Evolutionary conservation across 345 rosid species (phyloP).

Genomic region (Mangifera indica): DNA sequence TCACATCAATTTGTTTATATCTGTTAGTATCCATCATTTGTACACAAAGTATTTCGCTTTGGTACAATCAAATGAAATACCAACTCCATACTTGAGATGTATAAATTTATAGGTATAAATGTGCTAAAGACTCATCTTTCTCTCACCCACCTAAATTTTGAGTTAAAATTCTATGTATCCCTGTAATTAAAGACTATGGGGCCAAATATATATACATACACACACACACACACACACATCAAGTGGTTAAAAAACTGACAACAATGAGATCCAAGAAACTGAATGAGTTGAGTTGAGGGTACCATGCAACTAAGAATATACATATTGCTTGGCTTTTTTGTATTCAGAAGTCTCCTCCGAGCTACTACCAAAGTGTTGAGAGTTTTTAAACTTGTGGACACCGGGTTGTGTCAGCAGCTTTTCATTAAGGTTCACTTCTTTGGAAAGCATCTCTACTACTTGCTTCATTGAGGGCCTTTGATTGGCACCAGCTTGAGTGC

Average conservation of each 20-base stretch:
- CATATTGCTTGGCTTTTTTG: slow-evolving; percentile 45
- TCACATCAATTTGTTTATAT: too few relatives aligned
- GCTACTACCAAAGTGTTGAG: slow-evolving; percentile 29
- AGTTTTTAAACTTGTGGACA: slow-evolving; percentile 36
- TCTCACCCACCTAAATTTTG: too few relatives aligned
- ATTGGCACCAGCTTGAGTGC: slow-evolving; percentile 68
- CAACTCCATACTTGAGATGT: too few relatives aligned
- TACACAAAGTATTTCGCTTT: too few relatives aligned
- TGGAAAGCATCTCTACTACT: slow-evolving; percentile 83
- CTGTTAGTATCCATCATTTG: too few relatives aligned
- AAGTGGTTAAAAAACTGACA: slow-evolving; percentile 1
- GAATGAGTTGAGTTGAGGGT: slow-evolving; percentile 23
- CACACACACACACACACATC: too few relatives aligned
- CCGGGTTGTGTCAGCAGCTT: slow-evolving; percentile 63
- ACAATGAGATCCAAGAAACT: slow-evolving; percentile 22
- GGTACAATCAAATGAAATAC: too few relatives aligned
- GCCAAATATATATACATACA: too few relatives aligned
- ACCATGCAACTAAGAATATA: slow-evolving; percentile 16
- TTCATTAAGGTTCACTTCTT: slow-evolving; percentile 64
- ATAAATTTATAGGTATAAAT: too few relatives aligned
- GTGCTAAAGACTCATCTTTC: too few relatives aligned
- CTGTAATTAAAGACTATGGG: too few relatives aligned
- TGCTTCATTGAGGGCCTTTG: slow-evolving; percentile 85
- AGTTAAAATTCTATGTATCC: too few relatives aligned
- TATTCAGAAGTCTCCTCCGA: slow-evolving; percentile 39